Base-by-base conservation (phyloP, 257 asterid genomes). In the Petunia secreta region DNA sequence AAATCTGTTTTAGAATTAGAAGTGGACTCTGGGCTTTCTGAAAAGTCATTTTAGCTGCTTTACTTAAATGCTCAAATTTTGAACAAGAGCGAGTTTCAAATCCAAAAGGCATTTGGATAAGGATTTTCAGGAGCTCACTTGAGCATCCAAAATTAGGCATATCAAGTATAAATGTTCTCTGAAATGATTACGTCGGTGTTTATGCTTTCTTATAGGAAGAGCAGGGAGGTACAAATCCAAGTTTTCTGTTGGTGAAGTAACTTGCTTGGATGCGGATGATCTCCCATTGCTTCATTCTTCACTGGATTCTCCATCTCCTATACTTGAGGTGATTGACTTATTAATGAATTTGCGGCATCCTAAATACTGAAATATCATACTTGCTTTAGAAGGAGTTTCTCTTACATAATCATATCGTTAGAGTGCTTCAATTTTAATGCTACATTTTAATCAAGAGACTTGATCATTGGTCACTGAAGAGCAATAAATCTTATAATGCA, bases 181-280 rank as follows among this genome's bases (percentile, higher is more conserved):
- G 60, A 25, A 25, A 36, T 58, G 54, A 44, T 74, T 48, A 16
- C 38, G 25, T 48, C 8, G 14, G 48, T 25, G 79, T 53, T 34
- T 69, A 55, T 43, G 74, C 85, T 79, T 82, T 85, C 83, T 83
- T 89, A 86, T 85, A 95, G 99, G 99, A 81, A 90, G 99, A 88
- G 99, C 99, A 53, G 99, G 99, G n/a, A 89, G 99, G 82, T 95
- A 87, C 86, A 94, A 86, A 86, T 95, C 99, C 66, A 86, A 89
- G 75, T 95, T 79, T 89, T 96, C 99, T 39, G 83, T 78, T 68
- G 99, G 99, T 34, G 93, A 92, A 90, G 98, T 93, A 79, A 95
- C 99, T 75, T 95, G 99, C 85, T 85, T 93, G 55, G 82, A 85
- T 71, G 71, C 84, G 2, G 74, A 66, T 2, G 98, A 95, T 89